Conservation (phyloP, 192 early-diverging fungal genomes). For the Globomyces pollinis-pini region DNA sequence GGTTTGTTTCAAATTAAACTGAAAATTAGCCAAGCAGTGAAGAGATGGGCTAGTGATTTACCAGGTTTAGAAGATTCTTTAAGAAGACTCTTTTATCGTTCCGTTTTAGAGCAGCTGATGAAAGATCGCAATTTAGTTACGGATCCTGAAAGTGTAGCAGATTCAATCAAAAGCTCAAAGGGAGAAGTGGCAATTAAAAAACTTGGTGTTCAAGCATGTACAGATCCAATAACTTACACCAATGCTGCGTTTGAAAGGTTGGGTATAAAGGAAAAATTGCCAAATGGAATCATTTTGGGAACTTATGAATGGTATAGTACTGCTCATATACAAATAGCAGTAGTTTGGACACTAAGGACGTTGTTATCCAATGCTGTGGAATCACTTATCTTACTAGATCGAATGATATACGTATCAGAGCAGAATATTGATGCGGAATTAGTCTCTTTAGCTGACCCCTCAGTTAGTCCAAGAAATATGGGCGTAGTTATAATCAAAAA, state of each 20-base stretch:
- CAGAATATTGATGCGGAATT: conserved; percentile 19
- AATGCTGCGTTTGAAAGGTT: conserved; percentile 55
- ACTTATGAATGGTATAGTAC: conserved; percentile 17
- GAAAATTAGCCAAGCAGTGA: conserved; percentile 61
- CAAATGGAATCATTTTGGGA: conserved; percentile 30
- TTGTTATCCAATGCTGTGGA: conserved; percentile 70
- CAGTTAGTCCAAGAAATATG: conserved; percentile 6
- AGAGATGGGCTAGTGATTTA: conserved; percentile 59
- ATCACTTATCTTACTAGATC: conserved; percentile 70
- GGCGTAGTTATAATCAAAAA: conserved; percentile 3
- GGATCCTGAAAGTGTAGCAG: background rate
- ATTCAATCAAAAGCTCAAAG: background rate
- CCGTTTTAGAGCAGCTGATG: conserved; percentile 55
- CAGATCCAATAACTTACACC: conserved; percentile 29
- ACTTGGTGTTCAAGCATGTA: conserved; percentile 1
- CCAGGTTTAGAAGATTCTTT: conserved; percentile 48
- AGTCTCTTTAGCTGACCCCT: background rate
- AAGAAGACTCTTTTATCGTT: conserved; percentile 64
- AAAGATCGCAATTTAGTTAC: conserved; percentile 5
- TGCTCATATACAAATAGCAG: conserved; percentile 54
- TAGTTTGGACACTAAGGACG: conserved; percentile 74
- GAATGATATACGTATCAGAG: conserved; percentile 57
- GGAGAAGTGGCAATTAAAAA: conserved; percentile 11
- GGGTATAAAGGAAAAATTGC: conserved; percentile 6
- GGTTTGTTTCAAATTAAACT: conserved; percentile 14